Evolutionary conservation across 768 basidiomycete species (phyloP).

Genomic region (Piloderma croceum): DNA sequence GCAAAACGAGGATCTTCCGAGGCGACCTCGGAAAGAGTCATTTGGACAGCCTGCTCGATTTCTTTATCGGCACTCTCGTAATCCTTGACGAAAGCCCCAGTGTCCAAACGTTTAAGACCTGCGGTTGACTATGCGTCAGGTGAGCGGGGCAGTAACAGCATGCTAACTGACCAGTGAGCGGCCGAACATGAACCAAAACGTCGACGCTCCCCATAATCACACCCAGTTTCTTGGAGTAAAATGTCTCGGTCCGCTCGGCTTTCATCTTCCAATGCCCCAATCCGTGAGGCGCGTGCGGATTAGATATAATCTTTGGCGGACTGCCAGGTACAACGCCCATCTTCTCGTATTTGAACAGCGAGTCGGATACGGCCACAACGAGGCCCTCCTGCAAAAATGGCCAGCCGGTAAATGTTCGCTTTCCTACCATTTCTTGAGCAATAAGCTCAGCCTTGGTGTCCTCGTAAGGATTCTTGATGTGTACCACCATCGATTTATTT

Average conservation of each 20-base stretch:
- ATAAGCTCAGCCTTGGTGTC: conserved; percentile 62
- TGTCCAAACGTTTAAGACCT: conserved; percentile 89
- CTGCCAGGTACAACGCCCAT: conserved; percentile 45
- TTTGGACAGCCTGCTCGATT: conserved; percentile 80
- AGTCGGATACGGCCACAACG: conserved; percentile 83
- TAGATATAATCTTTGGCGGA: conserved; percentile 54
- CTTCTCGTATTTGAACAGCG: conserved; percentile 81
- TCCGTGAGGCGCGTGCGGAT: conserved; percentile 66
- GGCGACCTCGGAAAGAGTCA: conserved; percentile 71
- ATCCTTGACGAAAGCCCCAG: conserved; percentile 91
- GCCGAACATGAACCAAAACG: conserved; percentile 80
- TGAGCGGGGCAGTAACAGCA: conserved; percentile 4
- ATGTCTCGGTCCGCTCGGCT: conserved; percentile 74
- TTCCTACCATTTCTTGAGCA: conserved; percentile 68
- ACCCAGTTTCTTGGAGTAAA: conserved; percentile 86
- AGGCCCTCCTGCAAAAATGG: conserved; percentile 92
- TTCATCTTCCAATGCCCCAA: conserved; percentile 74
- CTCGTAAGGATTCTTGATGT: conserved; percentile 74
- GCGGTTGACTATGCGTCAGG: neutral
- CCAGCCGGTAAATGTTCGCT: conserved; percentile 81
- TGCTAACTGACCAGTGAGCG: conserved; percentile 68
- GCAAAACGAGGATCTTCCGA: conserved; percentile 87
- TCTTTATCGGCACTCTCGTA: conserved; percentile 83
- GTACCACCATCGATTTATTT: conserved; percentile 91
- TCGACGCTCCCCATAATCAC: conserved; percentile 81